A percentile compares a stretch with the other conserved stretches of the same genome.
Evolutionary conservation across 2,329 filamentous ascomycete species (phyloP).

Genomic region (Chrysosphaeria jannelii): DNA sequence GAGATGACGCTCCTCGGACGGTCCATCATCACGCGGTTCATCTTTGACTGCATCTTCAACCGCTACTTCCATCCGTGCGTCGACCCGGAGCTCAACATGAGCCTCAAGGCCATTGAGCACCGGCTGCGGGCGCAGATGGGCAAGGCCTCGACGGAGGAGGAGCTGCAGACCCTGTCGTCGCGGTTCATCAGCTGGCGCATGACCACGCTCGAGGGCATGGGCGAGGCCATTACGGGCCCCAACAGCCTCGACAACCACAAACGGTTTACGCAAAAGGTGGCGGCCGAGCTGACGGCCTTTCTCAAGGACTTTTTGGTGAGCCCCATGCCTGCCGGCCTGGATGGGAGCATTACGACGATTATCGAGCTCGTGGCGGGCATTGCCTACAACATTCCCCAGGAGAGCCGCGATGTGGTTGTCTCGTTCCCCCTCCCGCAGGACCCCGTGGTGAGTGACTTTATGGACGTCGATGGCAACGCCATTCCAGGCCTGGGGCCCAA

Average conservation of each 20-base stretch:
- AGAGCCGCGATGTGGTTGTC: conserved; percentile 72
- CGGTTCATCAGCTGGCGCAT: conserved; percentile 86
- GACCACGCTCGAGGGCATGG: conserved; percentile 73
- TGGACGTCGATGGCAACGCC: conserved; percentile 58
- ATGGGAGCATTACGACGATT: conserved; percentile 74
- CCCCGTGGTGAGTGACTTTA: conserved; percentile 35
- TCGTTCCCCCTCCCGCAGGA: conserved; percentile 60
- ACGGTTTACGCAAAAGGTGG: conserved; percentile 38
- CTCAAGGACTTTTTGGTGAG: conserved; percentile 47
- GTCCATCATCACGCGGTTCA: conserved; percentile 65
- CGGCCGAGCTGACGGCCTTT: conserved; percentile 33
- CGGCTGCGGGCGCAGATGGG: conserved; percentile 59
- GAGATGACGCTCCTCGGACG: conserved; percentile 94
- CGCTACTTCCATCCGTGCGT: conserved; percentile 78
- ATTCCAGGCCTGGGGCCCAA: conserved; percentile 34
- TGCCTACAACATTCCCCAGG: conserved; percentile 57
- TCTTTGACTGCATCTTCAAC: conserved; percentile 75
- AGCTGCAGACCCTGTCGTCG: conserved; percentile 60
- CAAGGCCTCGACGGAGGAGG: conserved; percentile 47
- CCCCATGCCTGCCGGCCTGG: conserved; percentile 51
- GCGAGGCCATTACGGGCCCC: conserved; percentile 32
- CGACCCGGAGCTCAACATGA: conserved; percentile 41
- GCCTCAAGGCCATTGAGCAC: conserved; percentile 62
- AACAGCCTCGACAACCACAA: conserved; percentile 34
- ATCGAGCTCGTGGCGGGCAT: conserved; percentile 72